A percentile compares a stretch with the other conserved stretches of the same genome.
phyloP scores from a whole-genome alignment of 306 rosid species.

The Carpinus viminea region DNA sequence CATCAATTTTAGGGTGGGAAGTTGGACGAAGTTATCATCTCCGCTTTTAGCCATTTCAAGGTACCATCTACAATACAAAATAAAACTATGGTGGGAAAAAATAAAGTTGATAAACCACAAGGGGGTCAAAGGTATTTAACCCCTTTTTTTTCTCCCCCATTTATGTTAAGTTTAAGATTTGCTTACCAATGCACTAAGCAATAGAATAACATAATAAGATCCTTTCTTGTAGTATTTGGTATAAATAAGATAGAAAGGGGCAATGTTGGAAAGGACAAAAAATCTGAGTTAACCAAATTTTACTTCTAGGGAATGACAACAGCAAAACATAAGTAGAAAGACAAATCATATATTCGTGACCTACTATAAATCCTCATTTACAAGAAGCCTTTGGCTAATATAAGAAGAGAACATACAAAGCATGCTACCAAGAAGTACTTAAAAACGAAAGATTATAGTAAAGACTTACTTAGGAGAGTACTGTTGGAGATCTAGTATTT shows the following conservation, averaged over 20 bases:
- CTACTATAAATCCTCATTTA: no score
- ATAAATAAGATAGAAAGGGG: not conserved
- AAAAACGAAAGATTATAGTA: conserved; percentile 7
- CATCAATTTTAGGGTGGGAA: no score
- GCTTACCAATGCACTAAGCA: not conserved
- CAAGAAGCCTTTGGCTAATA: not conserved
- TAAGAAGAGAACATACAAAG: not conserved
- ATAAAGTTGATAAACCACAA: no score
- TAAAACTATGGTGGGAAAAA: no score
- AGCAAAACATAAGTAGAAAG: no score
- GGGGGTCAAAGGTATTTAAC: no score
- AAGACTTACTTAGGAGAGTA: conserved; percentile 34
- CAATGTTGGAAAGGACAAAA: not conserved
- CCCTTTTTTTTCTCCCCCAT: not conserved
- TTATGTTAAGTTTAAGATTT: not conserved
- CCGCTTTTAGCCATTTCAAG: no score
- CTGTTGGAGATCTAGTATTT: not conserved
- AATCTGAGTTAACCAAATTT: not conserved
- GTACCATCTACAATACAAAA: no score
- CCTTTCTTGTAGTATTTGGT: not conserved
- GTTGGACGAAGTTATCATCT: no score
- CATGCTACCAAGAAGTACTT: not conserved
- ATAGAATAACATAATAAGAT: not conserved
- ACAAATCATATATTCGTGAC: no score
- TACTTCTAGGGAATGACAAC: not conserved